Evolutionary conservation across 768 basidiomycete genomes (phyloP).

Genomic region (Boletus subcaerulescens): DNA sequence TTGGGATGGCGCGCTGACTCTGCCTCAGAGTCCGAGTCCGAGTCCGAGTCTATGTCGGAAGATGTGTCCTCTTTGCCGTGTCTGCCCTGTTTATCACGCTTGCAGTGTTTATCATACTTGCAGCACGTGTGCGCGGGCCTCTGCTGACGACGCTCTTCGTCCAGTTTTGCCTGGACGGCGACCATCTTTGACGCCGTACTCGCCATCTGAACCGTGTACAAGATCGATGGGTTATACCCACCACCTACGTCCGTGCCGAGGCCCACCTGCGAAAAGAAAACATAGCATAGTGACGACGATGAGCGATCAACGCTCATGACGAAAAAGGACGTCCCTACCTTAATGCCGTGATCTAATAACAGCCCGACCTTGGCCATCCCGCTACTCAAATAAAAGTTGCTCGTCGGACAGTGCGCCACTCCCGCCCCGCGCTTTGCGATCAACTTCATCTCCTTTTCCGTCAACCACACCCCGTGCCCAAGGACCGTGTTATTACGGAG

Average conservation of each 20-base stretch:
- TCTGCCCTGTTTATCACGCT: not conserved
- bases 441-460: conserved; percentile 64
- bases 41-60: too few relatives aligned
- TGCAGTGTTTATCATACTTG: not conserved
- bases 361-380: conserved; percentile 76
- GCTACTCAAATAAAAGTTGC: conserved; percentile 86
- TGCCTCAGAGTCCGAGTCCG: too few relatives aligned
- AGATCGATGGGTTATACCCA: conserved; percentile 76
- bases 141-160: conserved; percentile 6
- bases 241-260: conserved; percentile 90
- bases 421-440: conserved; percentile 64
- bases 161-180: conserved; percentile 40
- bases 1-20: not conserved
- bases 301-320: not conserved
- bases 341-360: conserved; percentile 78
- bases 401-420: conserved; percentile 89
- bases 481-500: conserved; percentile 76
- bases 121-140: not conserved
- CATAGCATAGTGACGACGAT: not conserved
- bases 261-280: conserved; percentile 56
- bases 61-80: not conserved
- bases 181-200: conserved; percentile 78
- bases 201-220: conserved; percentile 70
- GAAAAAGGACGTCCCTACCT: conserved; percentile 43
- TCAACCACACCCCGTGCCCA: conserved; percentile 81